Base-by-base conservation (phyloP, 2,329 filamentous ascomycete genomes). In the Diaporthe vaccinii region DNA sequence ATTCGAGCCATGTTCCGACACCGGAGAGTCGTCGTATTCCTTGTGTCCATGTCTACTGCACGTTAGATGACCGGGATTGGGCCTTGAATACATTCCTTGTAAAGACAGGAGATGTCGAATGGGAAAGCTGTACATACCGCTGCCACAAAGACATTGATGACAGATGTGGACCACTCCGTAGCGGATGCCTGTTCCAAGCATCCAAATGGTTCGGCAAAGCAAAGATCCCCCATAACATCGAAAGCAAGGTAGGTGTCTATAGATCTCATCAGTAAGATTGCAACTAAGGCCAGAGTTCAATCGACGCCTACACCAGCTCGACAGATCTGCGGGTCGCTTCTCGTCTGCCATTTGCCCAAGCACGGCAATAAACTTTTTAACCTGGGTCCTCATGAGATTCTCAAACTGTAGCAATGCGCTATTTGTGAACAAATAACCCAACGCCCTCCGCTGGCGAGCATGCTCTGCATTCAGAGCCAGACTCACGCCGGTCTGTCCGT, bases 171-270 rank as follows among this genome's bases (percentile, higher is more conserved):
- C 69, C 84, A 84, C 77, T 86, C 87, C 0, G 86, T 83, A 75
- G 90, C 88, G 4, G 82, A 79, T 77, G 90, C 86, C 7, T 82
- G 78, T n/a, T 84, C 83, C 0, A 90, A 78, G 76, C 87, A 87
- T 17, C 88, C 88, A 76, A 90, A 89, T 0, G 85, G 79, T 68
- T 87, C 78, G 15, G 89, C 89, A 59, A 91, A 87, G 0, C 87
- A 87, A 6, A 91, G 79, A 58, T 86, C 85, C 46, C 85, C 88
- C 77, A 92, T 89, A 53, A 90, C 86, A 75, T 91, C 90, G 6
- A 91, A 81, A 0, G 89, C 89, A 76, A 77, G 41, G 81, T 78
- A 74, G 1, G 73, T 74, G 15, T 71, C 73, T 74, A 17, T 8
- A 20, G 76, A 78, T 78, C 78, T 80, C 20, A 31, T 72, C 36